Evolutionary conservation across 306 rosid genomes (phyloP), one percentile per base, ranked within the genome.

Genomic region (Prunus campanulata): DNA sequence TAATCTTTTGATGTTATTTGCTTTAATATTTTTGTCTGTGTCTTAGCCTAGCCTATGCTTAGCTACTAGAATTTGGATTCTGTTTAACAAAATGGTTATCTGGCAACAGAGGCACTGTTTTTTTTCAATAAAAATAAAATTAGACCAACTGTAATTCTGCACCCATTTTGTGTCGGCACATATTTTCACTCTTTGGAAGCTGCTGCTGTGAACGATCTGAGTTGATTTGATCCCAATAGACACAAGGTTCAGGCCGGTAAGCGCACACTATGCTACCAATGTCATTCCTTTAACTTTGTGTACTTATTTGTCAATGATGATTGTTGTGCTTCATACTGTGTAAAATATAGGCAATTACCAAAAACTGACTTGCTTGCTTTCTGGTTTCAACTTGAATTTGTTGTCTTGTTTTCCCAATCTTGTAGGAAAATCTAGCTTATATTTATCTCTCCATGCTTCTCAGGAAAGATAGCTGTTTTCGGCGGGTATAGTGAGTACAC

Each of bases 161-260:
- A 30, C 35, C 35, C 5, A 4, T 3, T 30, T 30, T 30, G 35
- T 30, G 35, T 30, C 35, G 35, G 35, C 35, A 30, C 0, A 30
- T 30, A 30, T 30, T 30, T 30, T 30, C 35, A 30, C 35, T 62
- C 76, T 25, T 66, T 80, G 62, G 96, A 91, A 83, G 93, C 83
- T 70, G 92, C 87, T 84, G 87, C 88, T 73, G 29, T 27, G 29
- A 27, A 57, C 70, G 76, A 88, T 80, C 44, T 91, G 66, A 52
- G 88, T 30, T 30, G 35, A 30, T 30, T 93, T 85, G 93, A 91
- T 84, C 80, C 71, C 27, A 80, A 77, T 60, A 93, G 84, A 71
- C 86, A 93, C 78, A 93, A 93, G 87, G 97, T 97, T 77, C 93
- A 91, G 75, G 96, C 96, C 72, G 98, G 98, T 93, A 81, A 71